Conservation (phyloP, 306 rosid species). For the Phaseolus lunatus region DNA sequence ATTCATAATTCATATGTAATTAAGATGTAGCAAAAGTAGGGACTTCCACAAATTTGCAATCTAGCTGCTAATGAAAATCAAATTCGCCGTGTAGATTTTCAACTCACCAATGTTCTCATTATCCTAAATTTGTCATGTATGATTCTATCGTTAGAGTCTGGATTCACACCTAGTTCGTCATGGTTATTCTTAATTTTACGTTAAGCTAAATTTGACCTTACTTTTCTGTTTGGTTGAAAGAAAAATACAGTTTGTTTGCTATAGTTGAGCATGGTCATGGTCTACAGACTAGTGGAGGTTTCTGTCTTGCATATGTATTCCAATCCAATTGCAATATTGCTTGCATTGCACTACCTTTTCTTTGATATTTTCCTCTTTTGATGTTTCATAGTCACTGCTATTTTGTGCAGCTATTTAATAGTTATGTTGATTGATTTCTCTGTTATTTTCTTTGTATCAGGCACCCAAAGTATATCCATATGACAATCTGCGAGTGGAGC, state of each 20-base stretch:
- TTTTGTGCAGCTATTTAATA: conserved; percentile 17
- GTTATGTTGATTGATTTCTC: conserved; percentile 38
- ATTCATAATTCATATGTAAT: background rate
- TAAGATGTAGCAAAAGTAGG: background rate
- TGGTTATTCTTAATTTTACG: conserved; percentile 17
- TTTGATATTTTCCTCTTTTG: conserved; percentile 26
- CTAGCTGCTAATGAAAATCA: conserved; percentile 31
- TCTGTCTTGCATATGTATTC: background rate
- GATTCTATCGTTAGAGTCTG: background rate
- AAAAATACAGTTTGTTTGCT: background rate
- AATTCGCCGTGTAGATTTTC: background rate
- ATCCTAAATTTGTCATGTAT: background rate
- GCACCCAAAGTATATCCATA: conserved; percentile 90
- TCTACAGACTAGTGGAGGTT: background rate
- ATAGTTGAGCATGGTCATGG: conserved; percentile 13
- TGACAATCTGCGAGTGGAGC: conserved; percentile 91
- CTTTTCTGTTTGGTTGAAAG: background rate
- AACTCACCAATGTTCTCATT: background rate
- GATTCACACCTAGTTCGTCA: background rate
- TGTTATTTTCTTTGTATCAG: conserved; percentile 51
- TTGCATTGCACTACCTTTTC: background rate
- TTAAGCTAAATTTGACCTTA: background rate
- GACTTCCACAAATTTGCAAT: background rate
- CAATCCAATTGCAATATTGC: conserved; percentile 3
- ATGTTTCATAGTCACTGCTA: conserved; percentile 16